Conservation (phyloP, 1,284 basidiomycete genomes). For the Inonotus hispidus region DNA sequence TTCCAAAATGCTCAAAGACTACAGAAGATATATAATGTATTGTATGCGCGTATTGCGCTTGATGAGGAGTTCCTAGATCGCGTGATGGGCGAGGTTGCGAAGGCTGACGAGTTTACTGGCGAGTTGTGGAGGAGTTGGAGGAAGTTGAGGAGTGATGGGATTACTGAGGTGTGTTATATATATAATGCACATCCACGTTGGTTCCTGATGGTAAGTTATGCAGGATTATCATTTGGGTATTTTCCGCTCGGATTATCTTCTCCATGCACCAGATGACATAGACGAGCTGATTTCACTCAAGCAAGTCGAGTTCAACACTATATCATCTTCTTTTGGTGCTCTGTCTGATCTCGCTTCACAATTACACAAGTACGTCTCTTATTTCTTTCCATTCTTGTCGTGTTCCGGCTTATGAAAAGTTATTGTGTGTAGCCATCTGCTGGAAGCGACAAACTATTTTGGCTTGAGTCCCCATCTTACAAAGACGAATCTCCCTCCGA, state of each 20-base stretch:
- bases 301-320: constrained; percentile 99
- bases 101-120: constrained; percentile 85
- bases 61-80: constrained; percentile 77
- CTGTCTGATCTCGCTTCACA: constrained; percentile 71
- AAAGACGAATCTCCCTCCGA: constrained; percentile 62
- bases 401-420: background rate
- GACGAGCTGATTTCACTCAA: constrained; percentile 53
- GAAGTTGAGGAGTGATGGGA: constrained; percentile 55
- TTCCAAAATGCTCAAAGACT: constrained; percentile 67
- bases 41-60: constrained; percentile 83
- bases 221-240: constrained; percentile 85
- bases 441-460: constrained; percentile 62
- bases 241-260: constrained; percentile 94
- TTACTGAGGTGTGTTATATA: constrained; percentile 43
- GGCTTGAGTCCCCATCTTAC: constrained; percentile 50
- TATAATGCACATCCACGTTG: background rate
- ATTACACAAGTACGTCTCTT: constrained; percentile 66
- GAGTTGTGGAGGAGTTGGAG: constrained; percentile 87
- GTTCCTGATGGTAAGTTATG: background rate
- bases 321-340: constrained; percentile 86
- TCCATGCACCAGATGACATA: constrained; percentile 52
- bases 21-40: constrained; percentile 77
- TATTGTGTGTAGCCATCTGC: constrained; percentile 62
- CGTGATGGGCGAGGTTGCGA: constrained; percentile 82
- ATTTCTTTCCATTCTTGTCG: background rate